Conservation (phyloP, 2,329 filamentous ascomycete genomes). For the Penicillium expansum region DNA sequence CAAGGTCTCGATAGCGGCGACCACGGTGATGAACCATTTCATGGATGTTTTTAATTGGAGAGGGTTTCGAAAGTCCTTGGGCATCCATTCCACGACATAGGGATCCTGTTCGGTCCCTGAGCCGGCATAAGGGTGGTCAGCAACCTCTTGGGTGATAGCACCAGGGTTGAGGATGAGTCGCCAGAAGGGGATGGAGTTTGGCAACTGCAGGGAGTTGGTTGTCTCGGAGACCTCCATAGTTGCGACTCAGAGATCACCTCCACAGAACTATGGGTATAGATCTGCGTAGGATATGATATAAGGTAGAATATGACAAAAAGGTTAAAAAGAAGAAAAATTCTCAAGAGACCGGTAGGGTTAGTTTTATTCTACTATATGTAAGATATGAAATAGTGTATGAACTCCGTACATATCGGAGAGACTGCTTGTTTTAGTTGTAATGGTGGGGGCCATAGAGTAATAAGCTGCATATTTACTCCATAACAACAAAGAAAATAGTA, state of each 20-base stretch:
- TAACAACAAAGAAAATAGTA: neutral
- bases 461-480: neutral
- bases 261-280: neutral
- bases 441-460: neutral
- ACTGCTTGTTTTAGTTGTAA: neutral
- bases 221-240: conserved; percentile 10
- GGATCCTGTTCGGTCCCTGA: conserved; percentile 44
- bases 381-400: too few relatives aligned
- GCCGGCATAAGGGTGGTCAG: conserved; percentile 35
- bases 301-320: neutral
- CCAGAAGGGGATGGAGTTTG: conserved; percentile 34
- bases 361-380: too few relatives aligned
- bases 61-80: conserved; percentile 45
- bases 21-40: conserved; percentile 44
- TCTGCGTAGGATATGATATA: neutral
- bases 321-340: neutral
- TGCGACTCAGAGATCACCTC: neutral
- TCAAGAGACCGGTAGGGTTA: too few relatives aligned
- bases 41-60: conserved; percentile 32
- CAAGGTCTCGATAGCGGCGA: conserved; percentile 41
- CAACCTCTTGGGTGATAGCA: conserved; percentile 36
- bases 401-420: neutral
- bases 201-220: conserved; percentile 10
- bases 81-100: conserved; percentile 45
- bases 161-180: conserved; percentile 34